These are phyloP conservation scores for Xylariaceae sp. DNA, from an alignment of 2,329 filamentous ascomycete species.

Conservation along the genomic window DNA sequence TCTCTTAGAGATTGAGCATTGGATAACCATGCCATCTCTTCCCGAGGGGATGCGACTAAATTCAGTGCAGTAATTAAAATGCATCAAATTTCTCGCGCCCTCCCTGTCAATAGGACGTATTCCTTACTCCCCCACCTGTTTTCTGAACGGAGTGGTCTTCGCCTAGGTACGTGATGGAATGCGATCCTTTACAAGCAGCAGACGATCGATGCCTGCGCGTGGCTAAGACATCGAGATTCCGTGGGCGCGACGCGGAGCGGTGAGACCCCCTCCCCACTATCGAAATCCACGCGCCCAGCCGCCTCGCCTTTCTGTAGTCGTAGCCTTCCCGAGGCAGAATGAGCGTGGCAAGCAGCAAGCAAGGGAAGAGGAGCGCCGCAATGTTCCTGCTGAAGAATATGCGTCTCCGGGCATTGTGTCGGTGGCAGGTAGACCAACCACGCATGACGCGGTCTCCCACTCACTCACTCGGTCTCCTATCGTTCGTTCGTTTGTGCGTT, in stretches of 20 bases:
- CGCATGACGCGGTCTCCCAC: too few relatives aligned
- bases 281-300: background rate
- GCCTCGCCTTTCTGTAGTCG: background rate
- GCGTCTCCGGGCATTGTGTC: background rate
- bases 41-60: background rate
- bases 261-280: constrained; percentile 15
- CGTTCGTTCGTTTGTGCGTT: background rate
- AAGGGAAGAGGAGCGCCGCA: background rate
- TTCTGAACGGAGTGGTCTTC: background rate
- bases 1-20: background rate
- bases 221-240: constrained; percentile 33
- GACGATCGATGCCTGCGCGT: constrained; percentile 22
- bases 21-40: background rate
- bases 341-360: background rate
- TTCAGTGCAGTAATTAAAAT: background rate
- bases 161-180: constrained; percentile 11
- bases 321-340: background rate
- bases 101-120: background rate
- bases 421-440: background rate
- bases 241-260: constrained; percentile 13
- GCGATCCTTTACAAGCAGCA: constrained; percentile 20
- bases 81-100: background rate
- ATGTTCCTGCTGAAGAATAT: background rate
- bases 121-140: background rate
- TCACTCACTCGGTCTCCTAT: background rate